Evolutionary conservation across 306 rosid species (phyloP).

Genomic region (Morella rubra): DNA sequence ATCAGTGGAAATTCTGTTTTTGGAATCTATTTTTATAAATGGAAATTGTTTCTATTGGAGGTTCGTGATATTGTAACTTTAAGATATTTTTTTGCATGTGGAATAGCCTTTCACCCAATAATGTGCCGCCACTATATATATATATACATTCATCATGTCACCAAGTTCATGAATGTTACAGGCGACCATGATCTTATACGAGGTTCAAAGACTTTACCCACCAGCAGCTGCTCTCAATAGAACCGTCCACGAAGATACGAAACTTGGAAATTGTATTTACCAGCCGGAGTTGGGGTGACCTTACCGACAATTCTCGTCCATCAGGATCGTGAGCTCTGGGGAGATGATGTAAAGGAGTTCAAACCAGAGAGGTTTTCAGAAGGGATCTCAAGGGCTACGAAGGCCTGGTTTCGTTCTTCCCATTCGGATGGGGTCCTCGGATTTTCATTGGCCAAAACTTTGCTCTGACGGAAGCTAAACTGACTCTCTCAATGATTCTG

Average conservation of each 20-base stretch:
- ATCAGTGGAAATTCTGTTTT: too few species aligned
- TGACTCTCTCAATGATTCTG: constrained; percentile 23
- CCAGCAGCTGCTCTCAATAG: neutral
- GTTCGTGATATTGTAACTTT: too few species aligned
- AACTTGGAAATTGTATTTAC: constrained; percentile 24
- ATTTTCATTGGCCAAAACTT: constrained; percentile 41
- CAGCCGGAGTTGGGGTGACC: constrained; percentile 23
- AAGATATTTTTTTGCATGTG: too few species aligned
- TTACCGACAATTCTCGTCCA: constrained; percentile 28
- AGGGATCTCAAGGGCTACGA: constrained; percentile 41
- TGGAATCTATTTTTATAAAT: too few species aligned
- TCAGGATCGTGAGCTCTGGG: constrained; percentile 33
- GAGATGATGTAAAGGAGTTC: constrained; percentile 40
- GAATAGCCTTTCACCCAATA: too few species aligned
- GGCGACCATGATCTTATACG: constrained; percentile 39
- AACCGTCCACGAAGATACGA: constrained; percentile 9
- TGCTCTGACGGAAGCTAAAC: constrained; percentile 36
- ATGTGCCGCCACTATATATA: too few species aligned
- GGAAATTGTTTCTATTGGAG: too few species aligned
- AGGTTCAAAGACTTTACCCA: constrained; percentile 38
- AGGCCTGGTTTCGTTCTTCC: constrained; percentile 29
- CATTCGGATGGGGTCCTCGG: constrained; percentile 46
- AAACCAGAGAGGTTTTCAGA: constrained; percentile 37
- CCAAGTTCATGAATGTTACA: neutral
- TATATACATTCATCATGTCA: too few species aligned